These are phyloP conservation scores for Plasmopara halstedii DNA, from an alignment of 352 stramenopile species.

Conservation along the genomic window DNA sequence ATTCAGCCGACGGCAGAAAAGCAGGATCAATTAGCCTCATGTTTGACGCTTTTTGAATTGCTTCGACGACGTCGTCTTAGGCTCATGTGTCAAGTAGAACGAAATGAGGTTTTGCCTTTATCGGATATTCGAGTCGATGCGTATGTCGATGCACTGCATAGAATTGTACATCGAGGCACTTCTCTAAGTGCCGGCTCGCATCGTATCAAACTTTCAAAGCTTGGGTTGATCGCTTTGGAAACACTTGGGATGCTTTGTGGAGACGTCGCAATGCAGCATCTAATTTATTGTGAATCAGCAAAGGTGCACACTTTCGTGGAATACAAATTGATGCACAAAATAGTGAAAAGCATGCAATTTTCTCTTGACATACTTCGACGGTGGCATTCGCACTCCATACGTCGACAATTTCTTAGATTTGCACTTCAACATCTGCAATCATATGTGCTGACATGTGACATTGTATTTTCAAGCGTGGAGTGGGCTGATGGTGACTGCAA, in stretches of 20 bases:
- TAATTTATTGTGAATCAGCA: constrained; percentile 5
- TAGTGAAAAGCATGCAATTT: constrained; percentile 14
- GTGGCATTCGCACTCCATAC: constrained; percentile 21
- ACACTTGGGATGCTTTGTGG: constrained; percentile 34
- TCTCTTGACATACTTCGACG: constrained; percentile 7
- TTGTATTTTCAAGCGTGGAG: constrained; percentile 5
- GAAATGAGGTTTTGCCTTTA: neutral
- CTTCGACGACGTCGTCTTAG: constrained; percentile 27
- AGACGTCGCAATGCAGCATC: constrained; percentile 17
- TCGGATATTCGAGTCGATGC: constrained; percentile 5
- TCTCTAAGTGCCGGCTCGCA: constrained; percentile 7
- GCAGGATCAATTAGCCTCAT: constrained; percentile 39
- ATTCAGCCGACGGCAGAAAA: constrained; percentile 28
- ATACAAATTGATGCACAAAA: constrained; percentile 1
- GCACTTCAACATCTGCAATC: constrained; percentile 21
- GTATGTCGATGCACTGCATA: constrained; percentile 15
- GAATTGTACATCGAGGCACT: constrained; percentile 14
- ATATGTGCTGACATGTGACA: constrained; percentile 14
- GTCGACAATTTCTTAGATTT: constrained; percentile 19
- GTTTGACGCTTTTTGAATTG: constrained; percentile 56
- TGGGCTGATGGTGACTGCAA: neutral
- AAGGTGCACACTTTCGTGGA: neutral
- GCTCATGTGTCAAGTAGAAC: neutral
- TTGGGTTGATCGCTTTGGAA: constrained; percentile 46
- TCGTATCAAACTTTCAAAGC: constrained; percentile 41